Evolutionary conservation across 208 protist species (phyloP).

Genomic region (Trypanosoma brucei): DNA sequence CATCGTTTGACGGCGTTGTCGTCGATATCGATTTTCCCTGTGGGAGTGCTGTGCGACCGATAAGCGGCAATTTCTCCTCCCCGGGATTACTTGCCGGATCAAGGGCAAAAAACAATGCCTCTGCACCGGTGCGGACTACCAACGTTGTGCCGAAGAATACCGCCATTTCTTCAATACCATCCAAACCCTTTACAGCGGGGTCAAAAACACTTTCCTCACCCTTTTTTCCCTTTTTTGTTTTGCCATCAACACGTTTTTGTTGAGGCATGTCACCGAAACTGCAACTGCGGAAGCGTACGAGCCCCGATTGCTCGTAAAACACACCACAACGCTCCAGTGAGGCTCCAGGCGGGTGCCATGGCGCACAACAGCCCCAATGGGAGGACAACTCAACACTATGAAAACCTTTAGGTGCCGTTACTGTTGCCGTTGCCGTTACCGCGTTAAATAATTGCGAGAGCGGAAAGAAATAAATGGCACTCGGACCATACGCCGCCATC

Average conservation of each 20-base stretch:
- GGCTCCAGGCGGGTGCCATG: conserved; percentile 41
- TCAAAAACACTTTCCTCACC: neutral
- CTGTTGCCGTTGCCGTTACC: neutral
- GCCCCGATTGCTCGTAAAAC: conserved; percentile 6
- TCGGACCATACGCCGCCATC: conserved; percentile 37
- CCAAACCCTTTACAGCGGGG: neutral
- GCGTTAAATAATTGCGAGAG: neutral
- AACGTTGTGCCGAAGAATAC: conserved; percentile 44
- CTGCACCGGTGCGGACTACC: conserved; percentile 20
- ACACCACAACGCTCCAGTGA: conserved; percentile 21
- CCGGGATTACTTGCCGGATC: conserved; percentile 17
- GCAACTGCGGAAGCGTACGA: conserved; percentile 14
- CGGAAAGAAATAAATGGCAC: conserved; percentile 31
- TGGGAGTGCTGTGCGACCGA: conserved; percentile 1
- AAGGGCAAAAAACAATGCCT: conserved; percentile 34
- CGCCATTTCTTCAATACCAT: conserved; percentile 18
- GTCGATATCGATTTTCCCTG: neutral
- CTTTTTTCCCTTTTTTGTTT: neutral
- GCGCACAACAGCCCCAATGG: conserved; percentile 22
- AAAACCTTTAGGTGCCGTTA: neutral
- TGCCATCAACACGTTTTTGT: too few relatives aligned
- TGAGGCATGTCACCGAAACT: too few relatives aligned
- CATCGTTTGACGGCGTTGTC: neutral
- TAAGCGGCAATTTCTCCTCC: neutral
- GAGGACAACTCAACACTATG: neutral